Evolutionary conservation across 2,329 filamentous ascomycete genomes (phyloP).

Genomic region (Cladobotryum mycophilum): DNA sequence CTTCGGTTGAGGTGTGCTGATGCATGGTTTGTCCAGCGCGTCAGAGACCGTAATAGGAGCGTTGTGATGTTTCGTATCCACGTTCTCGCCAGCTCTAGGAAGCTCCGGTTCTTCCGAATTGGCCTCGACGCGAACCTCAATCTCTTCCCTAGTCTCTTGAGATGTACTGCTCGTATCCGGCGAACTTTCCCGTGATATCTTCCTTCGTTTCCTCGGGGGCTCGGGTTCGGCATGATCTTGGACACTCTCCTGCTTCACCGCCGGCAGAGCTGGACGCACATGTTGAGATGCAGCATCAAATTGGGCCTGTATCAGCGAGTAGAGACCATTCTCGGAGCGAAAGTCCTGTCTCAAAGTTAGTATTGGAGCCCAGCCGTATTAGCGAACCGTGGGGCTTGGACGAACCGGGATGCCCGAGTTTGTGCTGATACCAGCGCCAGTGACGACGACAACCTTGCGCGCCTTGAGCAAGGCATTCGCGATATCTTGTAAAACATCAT

Average conservation of each 20-base stretch:
- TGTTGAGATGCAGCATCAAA: slow-evolving; percentile 46
- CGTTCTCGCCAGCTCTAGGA: slow-evolving; percentile 8
- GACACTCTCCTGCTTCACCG: slow-evolving; percentile 14
- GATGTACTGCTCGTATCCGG: slow-evolving; percentile 9
- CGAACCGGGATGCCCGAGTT: slow-evolving; percentile 68
- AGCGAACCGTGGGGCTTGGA: background rate
- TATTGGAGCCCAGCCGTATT: background rate
- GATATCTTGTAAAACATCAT: slow-evolving; percentile 54
- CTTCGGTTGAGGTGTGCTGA: slow-evolving; percentile 13
- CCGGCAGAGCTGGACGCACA: slow-evolving; percentile 17
- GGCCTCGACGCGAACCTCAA: slow-evolving; percentile 13
- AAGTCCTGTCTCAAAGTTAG: slow-evolving; percentile 50
- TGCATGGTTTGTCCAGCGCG: slow-evolving; percentile 4
- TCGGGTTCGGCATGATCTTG: slow-evolving; percentile 17
- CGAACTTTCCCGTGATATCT: slow-evolving; percentile 21
- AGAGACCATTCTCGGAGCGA: slow-evolving; percentile 65
- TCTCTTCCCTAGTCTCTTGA: slow-evolving; percentile 17
- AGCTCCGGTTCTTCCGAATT: slow-evolving; percentile 13
- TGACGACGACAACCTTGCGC: slow-evolving; percentile 64
- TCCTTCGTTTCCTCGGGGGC: slow-evolving; percentile 28
- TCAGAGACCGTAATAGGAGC: background rate
- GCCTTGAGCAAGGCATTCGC: slow-evolving; percentile 59
- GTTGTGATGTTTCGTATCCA: slow-evolving; percentile 1
- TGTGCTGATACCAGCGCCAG: slow-evolving; percentile 68
- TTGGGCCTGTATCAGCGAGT: slow-evolving; percentile 64